Evolutionary conservation across 1,139 yeast genomes (phyloP), one percentile per base, ranked within the genome.

Genomic region (Yamadazyma triangularis): DNA sequence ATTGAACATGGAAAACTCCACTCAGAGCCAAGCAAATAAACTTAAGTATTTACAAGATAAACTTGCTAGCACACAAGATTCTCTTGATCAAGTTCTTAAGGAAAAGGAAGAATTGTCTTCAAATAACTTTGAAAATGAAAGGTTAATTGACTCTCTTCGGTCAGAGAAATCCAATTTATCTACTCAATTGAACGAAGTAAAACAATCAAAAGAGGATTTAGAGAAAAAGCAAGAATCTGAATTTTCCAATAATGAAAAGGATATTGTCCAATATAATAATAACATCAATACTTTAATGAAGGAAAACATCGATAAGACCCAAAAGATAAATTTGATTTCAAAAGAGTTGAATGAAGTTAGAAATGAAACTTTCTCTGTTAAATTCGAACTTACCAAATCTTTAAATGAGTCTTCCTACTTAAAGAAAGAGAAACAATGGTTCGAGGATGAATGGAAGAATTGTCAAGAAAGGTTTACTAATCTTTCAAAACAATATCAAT

Each of bases 1-100:
- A 45, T 65, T 79, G 15, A 68, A 70, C 31, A 58, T 65, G 32
- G 87, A 80, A 45, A 84, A 76, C 42, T 42, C 64, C 4, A 56
- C 64, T 19, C 78, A 70, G 34, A 43, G 51, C 13, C 48, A 47
- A 30, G 49, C 45, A 10, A 47, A 41, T 26, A 47, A 51, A 14
- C 35, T 48, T 20, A 36, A 38, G 22, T 30, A 47, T 50, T 4
- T 58, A 53, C 16, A 49, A 49, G 21, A 58, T 50, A 44, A 65
- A 57, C 34, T 45, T 52, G 44, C 47, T 14, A 32, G 31, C 3
- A 30, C 41, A 19, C 44, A 43, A 53, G 44, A 51, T 39, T 31
- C 66, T 8, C 54, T 65, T 24, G 51, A 53, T 2, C 46, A 51
- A 5, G 44, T 69, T 10, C 45, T 53, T 31, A 42, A 55, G 13